Evolutionary conservation across 2,329 filamentous ascomycete species (phyloP).

Genomic region (Aspergillus thermomutatus): DNA sequence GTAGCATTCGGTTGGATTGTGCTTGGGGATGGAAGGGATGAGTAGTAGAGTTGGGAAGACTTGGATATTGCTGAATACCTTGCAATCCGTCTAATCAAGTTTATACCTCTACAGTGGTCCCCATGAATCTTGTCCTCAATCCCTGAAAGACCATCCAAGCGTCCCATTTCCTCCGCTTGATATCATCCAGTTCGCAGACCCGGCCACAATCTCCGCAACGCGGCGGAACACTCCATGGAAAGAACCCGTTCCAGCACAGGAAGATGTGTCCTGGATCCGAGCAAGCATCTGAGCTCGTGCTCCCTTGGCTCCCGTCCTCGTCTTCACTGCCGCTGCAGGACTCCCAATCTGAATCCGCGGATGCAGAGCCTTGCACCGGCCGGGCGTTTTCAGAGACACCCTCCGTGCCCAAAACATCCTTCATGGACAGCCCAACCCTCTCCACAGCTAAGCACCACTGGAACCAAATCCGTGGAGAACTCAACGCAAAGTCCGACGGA

Average conservation of each 20-base stretch:
- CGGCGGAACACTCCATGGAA: background rate
- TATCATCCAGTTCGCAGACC: background rate
- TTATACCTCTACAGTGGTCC: no score
- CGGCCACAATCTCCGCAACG: background rate
- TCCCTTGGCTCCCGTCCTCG: background rate
- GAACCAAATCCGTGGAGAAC: background rate
- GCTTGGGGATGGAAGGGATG: background rate
- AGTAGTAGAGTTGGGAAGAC: no score
- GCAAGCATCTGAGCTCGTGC: background rate
- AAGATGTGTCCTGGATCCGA: background rate
- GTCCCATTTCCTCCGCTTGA: background rate
- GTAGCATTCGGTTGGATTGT: background rate
- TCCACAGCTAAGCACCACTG: background rate
- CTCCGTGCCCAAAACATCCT: background rate
- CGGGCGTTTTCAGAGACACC: background rate
- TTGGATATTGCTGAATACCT: background rate
- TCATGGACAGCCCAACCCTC: background rate
- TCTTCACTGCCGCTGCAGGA: background rate
- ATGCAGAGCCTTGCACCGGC: background rate
- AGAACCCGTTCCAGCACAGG: background rate
- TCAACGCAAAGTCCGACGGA: background rate
- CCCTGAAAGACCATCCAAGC: background rate
- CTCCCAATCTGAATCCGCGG: background rate
- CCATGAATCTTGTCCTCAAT: background rate
- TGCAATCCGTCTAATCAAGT: background rate